Evolutionary conservation across 2,329 filamentous ascomycete genomes (phyloP).

Genomic region (Nothopassalora personata): DNA sequence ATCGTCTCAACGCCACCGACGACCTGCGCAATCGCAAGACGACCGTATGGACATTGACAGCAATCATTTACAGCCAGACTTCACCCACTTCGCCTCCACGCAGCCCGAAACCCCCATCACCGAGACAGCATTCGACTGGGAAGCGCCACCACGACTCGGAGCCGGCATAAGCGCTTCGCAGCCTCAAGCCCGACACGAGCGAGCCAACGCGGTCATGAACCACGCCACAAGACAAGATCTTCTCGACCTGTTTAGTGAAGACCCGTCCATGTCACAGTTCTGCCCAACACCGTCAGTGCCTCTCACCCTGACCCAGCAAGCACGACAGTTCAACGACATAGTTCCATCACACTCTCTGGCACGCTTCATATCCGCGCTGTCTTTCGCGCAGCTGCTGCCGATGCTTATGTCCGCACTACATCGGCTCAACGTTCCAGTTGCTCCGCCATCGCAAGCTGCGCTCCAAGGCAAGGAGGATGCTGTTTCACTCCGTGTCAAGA

Average conservation of each 20-base stretch:
- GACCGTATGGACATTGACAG: slow-evolving; percentile 65
- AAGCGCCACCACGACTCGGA: slow-evolving; percentile 61
- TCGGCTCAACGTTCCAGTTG: slow-evolving; percentile 73
- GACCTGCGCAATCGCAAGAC: slow-evolving; percentile 13
- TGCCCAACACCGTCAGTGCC: slow-evolving; percentile 71
- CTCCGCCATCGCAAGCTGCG: slow-evolving; percentile 34
- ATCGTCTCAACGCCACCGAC: slow-evolving; percentile 40
- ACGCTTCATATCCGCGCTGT: slow-evolving; percentile 82
- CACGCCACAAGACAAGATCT: slow-evolving; percentile 28
- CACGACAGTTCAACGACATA: slow-evolving; percentile 83
- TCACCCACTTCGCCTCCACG: slow-evolving; percentile 62
- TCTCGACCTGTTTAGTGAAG: slow-evolving; percentile 67
- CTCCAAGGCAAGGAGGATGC: slow-evolving; percentile 45
- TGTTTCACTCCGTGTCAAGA: slow-evolving; percentile 62
- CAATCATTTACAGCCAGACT: slow-evolving; percentile 31
- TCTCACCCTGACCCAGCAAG: slow-evolving; percentile 80
- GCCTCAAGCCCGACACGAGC: slow-evolving; percentile 25
- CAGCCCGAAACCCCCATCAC: slow-evolving; percentile 74
- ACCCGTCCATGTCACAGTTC: slow-evolving; percentile 82
- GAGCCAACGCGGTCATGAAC: slow-evolving; percentile 24
- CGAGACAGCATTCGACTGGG: slow-evolving; percentile 78
- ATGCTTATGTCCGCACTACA: slow-evolving; percentile 77
- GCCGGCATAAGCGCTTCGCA: slow-evolving; percentile 42
- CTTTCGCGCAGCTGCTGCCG: slow-evolving; percentile 68
- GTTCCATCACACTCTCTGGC: slow-evolving; percentile 81